Evolutionary conservation across 805 yeast species (phyloP).

Genomic region (Maudiozyma barnettii): DNA sequence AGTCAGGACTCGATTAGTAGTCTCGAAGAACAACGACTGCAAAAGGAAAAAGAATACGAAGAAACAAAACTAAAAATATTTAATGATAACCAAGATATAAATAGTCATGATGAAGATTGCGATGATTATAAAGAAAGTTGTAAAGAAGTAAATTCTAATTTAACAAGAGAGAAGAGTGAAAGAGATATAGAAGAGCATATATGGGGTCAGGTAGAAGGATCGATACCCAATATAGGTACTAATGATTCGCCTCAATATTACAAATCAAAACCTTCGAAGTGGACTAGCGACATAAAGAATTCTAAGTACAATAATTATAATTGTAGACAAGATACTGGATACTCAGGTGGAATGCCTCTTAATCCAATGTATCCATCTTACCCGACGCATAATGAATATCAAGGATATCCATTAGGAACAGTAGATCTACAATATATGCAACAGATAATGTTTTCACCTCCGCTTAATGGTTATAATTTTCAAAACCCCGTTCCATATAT

Average conservation of each 20-base stretch:
- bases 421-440: neutral
- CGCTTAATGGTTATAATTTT: neutral
- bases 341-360: neutral
- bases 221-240: neutral
- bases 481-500: neutral
- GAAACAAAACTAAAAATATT: conserved; percentile 33
- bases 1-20: neutral
- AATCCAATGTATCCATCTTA: neutral
- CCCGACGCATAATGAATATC: neutral
- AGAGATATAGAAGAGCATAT: neutral
- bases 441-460: neutral
- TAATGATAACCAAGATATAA: conserved; percentile 25
- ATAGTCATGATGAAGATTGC: conserved; percentile 7
- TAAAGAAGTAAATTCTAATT: neutral
- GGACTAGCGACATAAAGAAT: neutral
- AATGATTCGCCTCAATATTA: neutral
- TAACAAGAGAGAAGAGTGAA: neutral
- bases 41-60: conserved; percentile 37
- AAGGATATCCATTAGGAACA: neutral
- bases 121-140: neutral
- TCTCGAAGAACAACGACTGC: conserved; percentile 13
- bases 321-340: neutral
- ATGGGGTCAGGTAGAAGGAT: neutral
- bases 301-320: neutral
- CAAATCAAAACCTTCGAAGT: neutral